A percentile compares a stretch with the other conserved stretches of the same genome.
phyloP scores from a whole-genome alignment of 805 yeast genomes.

The Starmerella floris region DNA sequence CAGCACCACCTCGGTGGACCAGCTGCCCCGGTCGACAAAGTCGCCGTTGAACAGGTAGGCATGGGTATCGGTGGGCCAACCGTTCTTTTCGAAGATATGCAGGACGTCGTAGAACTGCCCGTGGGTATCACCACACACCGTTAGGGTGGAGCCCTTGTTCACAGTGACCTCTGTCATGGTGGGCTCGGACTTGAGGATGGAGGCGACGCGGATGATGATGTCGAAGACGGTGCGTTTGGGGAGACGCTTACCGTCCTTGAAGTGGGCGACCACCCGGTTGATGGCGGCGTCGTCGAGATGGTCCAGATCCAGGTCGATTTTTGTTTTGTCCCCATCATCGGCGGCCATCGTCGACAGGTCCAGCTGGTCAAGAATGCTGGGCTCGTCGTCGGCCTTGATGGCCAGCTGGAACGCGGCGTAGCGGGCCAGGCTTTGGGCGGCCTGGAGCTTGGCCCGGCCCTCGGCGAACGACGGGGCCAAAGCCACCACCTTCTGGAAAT shows the following conservation, averaged over 20 bases:
- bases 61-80: conserved; percentile 53
- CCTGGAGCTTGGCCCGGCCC: conserved; percentile 49
- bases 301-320: conserved; percentile 32
- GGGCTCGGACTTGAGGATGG: conserved; percentile 50
- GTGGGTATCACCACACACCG: conserved; percentile 95
- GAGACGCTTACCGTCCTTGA: conserved; percentile 56
- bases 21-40: conserved; percentile 93
- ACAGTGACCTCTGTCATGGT: conserved; percentile 57
- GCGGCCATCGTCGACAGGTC: conserved; percentile 25
- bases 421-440: conserved; percentile 52
- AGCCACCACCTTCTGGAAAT: conserved; percentile 49
- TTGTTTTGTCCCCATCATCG: conserved; percentile 44
- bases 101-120: conserved; percentile 90
- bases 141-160: conserved; percentile 35
- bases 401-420: conserved; percentile 75
- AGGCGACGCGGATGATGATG: conserved; percentile 57
- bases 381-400: conserved; percentile 57
- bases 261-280: conserved; percentile 49
- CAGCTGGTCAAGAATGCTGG: conserved; percentile 34
- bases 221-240: conserved; percentile 79
- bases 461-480: conserved; percentile 54
- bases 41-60: conserved; percentile 88
- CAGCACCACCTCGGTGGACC: conserved; percentile 95
- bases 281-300: conserved; percentile 43
- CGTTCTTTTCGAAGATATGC: conserved; percentile 60